Base-by-base conservation (phyloP, 768 basidiomycete species). In the Suillus paluster region DNA sequence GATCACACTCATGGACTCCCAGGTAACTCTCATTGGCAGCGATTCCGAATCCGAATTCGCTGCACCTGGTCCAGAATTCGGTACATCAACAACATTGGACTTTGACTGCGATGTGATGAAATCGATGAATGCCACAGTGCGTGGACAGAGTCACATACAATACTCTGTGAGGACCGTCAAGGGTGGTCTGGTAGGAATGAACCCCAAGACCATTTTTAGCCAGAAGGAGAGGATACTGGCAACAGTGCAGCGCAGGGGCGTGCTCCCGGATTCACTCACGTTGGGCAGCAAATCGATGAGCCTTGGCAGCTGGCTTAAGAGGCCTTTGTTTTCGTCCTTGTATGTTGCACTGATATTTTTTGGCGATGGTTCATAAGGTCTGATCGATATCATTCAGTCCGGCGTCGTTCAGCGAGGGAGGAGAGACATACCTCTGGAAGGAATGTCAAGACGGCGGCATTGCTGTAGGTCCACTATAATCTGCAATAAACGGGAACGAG, bases 231-330 rank as follows among this genome's bases (percentile, higher is more conserved):
- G 50, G 39, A n/a, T 57, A 23, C 19, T 60, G 17, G 59, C 59
- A n/a, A 33, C 48, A 6, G 46, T 60, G 34, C 15, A 21, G 45
- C 59, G 33, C 5, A 48, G 49, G n/a, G 59, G 53, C 15, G 53
- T 60, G 34, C 14, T 41, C 10, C 59, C 48, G 19, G 46, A 60
- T 50, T 39, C 38, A 34, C 27, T 60, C n/a, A 52, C 49, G n/a
- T 50, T 60, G 12, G 23, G 30, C 17, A 30, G 49, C 9, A 10
- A 15, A 21, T n/a, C 34, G 8, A 57, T 57, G 39, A 41, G 21
- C 41, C 56, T 57, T 10, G n/a, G 49, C 9, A 60, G 39, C 5
- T 60, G 45, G 59, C 59, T 50, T 49, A 52, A 48, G 39, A 39
- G 39, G 8, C 56, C 56, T 21, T 25, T 41, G 41, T 21, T 39